These are phyloP conservation scores for Arthrobotrys conoides DNA, from an alignment of 2,329 filamentous ascomycete species.

Conservation along the genomic window DNA sequence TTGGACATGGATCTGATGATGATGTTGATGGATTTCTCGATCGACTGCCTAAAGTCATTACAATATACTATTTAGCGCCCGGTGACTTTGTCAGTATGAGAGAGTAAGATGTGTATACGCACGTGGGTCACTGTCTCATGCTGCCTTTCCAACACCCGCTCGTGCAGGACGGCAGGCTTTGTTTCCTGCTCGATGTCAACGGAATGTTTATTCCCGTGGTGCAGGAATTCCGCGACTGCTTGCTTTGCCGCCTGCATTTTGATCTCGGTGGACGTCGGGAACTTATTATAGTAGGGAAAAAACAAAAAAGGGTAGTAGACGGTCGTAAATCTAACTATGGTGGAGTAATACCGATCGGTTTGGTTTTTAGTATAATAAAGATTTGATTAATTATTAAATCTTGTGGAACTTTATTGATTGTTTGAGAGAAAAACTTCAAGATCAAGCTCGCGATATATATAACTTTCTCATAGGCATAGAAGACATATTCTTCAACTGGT, in stretches of 20 bases:
- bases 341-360: background rate
- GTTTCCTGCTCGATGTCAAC: slow-evolving; percentile 55
- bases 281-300: background rate
- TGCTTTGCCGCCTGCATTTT: slow-evolving; percentile 54
- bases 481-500: background rate
- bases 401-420: background rate
- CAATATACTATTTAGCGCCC: slow-evolving; percentile 12
- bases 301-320: background rate
- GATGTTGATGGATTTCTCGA: slow-evolving; percentile 75
- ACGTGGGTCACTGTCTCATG: slow-evolving; percentile 56
- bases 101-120: slow-evolving; percentile 17
- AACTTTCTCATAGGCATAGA: slow-evolving; percentile 11
- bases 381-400: background rate
- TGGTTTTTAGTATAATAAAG: background rate
- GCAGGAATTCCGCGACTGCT: slow-evolving; percentile 49
- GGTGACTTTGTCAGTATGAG: background rate
- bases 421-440: slow-evolving; percentile 16
- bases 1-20: slow-evolving; percentile 76
- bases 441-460: slow-evolving; percentile 15
- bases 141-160: slow-evolving; percentile 43
- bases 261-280: slow-evolving; percentile 8
- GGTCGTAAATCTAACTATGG: background rate
- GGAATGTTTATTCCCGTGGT: slow-evolving; percentile 50
- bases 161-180: slow-evolving; percentile 51
- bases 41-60: slow-evolving; percentile 71